Evolutionary conservation across 2,329 filamentous ascomycete species (phyloP).

Genomic region (Penicillium psychrosexuale): DNA sequence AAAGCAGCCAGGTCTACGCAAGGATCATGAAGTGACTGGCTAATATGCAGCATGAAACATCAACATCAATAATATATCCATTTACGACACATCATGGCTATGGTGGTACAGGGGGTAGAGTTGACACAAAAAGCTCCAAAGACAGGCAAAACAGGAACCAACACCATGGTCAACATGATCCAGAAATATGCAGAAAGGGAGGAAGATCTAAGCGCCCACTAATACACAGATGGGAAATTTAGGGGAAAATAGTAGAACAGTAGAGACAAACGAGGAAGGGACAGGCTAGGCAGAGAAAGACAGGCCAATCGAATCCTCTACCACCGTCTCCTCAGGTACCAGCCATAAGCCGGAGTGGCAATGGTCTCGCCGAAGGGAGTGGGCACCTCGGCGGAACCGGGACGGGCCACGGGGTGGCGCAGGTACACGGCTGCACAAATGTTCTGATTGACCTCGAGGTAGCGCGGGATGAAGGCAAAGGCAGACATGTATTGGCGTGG

Average conservation of each 20-base stretch:
- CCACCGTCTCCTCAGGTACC: constrained; percentile 83
- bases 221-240: constrained; percentile 32
- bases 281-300: constrained; percentile 8
- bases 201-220: constrained; percentile 31
- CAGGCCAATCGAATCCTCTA: constrained; percentile 15
- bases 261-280: constrained; percentile 20
- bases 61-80: constrained; percentile 17
- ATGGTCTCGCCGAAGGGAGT: constrained; percentile 70
- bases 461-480: constrained; percentile 92
- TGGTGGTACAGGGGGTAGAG: constrained; percentile 23
- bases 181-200: constrained; percentile 23
- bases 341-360: constrained; percentile 84
- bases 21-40: background rate
- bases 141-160: constrained; percentile 25
- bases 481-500: constrained; percentile 83
- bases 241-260: constrained; percentile 10
- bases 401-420: constrained; percentile 84
- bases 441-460: constrained; percentile 96
- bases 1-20: background rate
- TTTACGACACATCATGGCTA: constrained; percentile 27
- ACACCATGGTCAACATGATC: constrained; percentile 27
- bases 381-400: constrained; percentile 76
- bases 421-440: constrained; percentile 95
- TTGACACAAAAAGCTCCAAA: constrained; percentile 11
- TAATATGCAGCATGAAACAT: background rate